phyloP scores from a whole-genome alignment of 2,329 filamentous ascomycete genomes.

The Uncinocarpus reesii region DNA sequence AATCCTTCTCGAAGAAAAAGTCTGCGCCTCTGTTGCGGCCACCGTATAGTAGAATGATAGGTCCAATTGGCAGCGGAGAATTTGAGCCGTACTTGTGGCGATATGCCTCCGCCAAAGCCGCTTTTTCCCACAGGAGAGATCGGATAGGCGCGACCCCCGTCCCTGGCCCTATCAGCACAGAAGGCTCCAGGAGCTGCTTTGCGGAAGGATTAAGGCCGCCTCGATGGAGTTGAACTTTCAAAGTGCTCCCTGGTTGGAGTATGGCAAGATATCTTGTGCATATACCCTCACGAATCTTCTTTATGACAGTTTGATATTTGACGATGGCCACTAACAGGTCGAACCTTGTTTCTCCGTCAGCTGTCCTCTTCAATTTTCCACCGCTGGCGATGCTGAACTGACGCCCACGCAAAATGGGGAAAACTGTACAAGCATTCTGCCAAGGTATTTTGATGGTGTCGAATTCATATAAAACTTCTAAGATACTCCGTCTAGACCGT shows the following conservation, averaged over 20 bases:
- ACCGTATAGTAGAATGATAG: constrained; percentile 66
- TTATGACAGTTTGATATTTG: constrained; percentile 80
- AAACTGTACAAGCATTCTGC: constrained; percentile 57
- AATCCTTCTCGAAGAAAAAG: constrained; percentile 73
- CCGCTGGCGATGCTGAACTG: constrained; percentile 89
- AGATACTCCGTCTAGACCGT: constrained; percentile 74
- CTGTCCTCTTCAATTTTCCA: constrained; percentile 38
- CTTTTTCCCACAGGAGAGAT: constrained; percentile 67
- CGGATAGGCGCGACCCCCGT: constrained; percentile 81
- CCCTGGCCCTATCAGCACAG: constrained; percentile 71
- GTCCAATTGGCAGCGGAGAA: constrained; percentile 27
- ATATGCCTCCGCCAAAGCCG: constrained; percentile 28
- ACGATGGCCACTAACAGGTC: constrained; percentile 79
- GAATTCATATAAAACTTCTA: constrained; percentile 90
- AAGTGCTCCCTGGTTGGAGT: constrained; percentile 47
- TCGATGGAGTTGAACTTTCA: constrained; percentile 51
- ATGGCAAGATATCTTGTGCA: constrained; percentile 76
- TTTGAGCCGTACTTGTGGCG: constrained; percentile 23
- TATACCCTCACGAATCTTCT: constrained; percentile 71
- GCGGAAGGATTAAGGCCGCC: constrained; percentile 42
- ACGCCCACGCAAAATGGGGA: constrained; percentile 75
- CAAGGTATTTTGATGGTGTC: constrained; percentile 71
- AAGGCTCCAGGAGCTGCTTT: constrained; percentile 44
- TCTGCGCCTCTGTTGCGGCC: constrained; percentile 65
- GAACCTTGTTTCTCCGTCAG: constrained; percentile 41